Evolutionary conservation across 331 rosid genomes (phyloP), one percentile per base, ranked within the genome.

Genomic region (Spiraea crenata): DNA sequence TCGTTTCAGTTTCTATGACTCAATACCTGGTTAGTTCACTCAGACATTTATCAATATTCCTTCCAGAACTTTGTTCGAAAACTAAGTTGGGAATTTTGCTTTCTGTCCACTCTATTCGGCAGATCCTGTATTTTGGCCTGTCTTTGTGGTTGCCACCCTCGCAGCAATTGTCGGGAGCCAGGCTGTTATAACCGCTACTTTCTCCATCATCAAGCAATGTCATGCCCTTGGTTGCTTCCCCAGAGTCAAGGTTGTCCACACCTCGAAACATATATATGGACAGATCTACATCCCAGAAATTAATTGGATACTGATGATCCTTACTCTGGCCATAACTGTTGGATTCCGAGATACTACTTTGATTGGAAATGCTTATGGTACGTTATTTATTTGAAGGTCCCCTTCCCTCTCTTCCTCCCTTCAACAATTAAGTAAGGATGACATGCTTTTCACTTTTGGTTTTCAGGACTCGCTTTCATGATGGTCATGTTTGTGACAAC

Each of bases 271-370:
- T 65, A 87, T 88, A 65, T 90, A 74, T 66, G 98, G 96, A 71
- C 98, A 88, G 85, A 87, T 93, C 75, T 93, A 93, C 80, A 92
- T 92, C 83, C 98, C 98, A 41, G 98, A 92, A 85, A 90, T 92
- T 52, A 92, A 92, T 63, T 92, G 98, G 98, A 90, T 92, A 82
- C 87, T 92, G 49, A 90, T 90, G 98, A 57, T 92, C 76, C 86
- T 92, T 49, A 86, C 96, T 54, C 96, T 92, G 51, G 83, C 98
- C 58, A 77, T 92, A 75, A 92, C 98, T 63, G 69, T 92, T 69
- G 98, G 98, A 74, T 92, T 92, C 77, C 92, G 35, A 65, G 96
- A 90, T 81, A 92, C 90, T 31, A 90, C 85, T 79, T 35, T 90
- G 31, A 88, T 92, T 10, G 98, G 98, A 80, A 82, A 92, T 76